Conservation (phyloP, 2,329 filamentous ascomycete species). For the Fonsecaea pugnacius region DNA sequence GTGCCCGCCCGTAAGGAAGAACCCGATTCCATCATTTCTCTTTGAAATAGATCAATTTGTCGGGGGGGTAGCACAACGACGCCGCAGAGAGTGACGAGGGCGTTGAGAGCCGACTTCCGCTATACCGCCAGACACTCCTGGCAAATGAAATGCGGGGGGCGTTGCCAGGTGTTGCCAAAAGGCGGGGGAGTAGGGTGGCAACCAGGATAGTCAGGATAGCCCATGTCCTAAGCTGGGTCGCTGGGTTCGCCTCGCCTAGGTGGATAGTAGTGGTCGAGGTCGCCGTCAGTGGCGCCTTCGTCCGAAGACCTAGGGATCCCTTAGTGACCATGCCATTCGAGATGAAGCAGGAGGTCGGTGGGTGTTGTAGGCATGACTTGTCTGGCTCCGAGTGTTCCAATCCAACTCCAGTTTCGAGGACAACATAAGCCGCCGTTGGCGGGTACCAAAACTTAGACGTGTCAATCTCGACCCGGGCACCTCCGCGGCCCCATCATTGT, state of each 20-base stretch:
- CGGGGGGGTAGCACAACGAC: conserved; percentile 20
- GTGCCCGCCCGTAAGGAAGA: conserved; percentile 14
- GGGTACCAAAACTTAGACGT: conserved; percentile 7
- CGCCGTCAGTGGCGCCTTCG: conserved; percentile 20
- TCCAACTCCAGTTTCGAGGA: conserved; percentile 5
- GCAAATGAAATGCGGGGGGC: conserved; percentile 29
- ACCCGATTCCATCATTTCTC: conserved; percentile 20
- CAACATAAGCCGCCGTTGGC: conserved; percentile 11
- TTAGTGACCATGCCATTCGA: conserved; percentile 2
- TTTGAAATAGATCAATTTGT: conserved; percentile 17
- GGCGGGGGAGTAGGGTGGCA: conserved; percentile 22
- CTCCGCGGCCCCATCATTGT: conserved; percentile 28
- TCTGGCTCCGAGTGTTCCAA: not conserved
- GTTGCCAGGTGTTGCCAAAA: conserved; percentile 13
- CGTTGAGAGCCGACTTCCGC: conserved; percentile 22
- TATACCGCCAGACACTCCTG: conserved; percentile 13
- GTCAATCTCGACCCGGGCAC: conserved; percentile 23
- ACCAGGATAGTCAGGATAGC: not conserved
- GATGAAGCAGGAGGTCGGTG: conserved; percentile 2
- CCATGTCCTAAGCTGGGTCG: not conserved
- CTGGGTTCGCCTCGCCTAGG: not conserved
- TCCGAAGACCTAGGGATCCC: not conserved
- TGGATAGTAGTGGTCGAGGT: not conserved
- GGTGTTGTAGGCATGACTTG: conserved; percentile 3
- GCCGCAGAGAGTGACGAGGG: conserved; percentile 9